Evolutionary conservation across 2,329 filamentous ascomycete species (phyloP), one percentile per base, ranked within the genome.

Genomic region (Xylaria sp.): DNA sequence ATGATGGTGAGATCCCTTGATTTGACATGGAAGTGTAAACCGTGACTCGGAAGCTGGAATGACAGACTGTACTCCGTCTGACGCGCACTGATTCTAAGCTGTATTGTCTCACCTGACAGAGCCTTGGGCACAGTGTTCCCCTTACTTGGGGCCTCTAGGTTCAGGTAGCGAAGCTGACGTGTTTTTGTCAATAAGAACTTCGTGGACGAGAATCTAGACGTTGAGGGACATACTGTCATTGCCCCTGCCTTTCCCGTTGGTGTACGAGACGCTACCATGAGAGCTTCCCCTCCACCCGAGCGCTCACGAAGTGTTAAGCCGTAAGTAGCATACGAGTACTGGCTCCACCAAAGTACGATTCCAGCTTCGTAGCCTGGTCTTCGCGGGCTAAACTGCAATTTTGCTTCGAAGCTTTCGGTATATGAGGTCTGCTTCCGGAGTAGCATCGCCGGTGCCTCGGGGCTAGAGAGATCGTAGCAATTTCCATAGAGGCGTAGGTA

Each of bases 331-430:
- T 80, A 79, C 0, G 81, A 81, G 63, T 78, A 81, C 9, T 86
- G 83, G 55, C 83, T 87, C 84, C 85, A 87, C 82, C 85, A 89
- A 0, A 88, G 74, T 0, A 85, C 84, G 0, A 84, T 78, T 0
- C 87, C 87, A 0, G 87, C 86, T 77, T 89, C 87, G 2, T 83
- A 83, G 1, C 81, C 78, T 3, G 74, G 52, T 3, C 79, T 79
- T 0, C 75, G 78, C 0, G 86, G 85, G 0, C 77, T 72, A 68
- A 89, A 89, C 0, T 81, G 78, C 13, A 89, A 74, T 1, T 76
- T 80, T 0, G 81, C 82, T 28, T 80, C 76, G 74, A 85, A 88
- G 0, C 70, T 78, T 52, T 83, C 83, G 20, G 72, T 74, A 10
- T 80, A 83, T 0, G 82, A 79, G 0, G 79, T 82, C 73, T 89